phyloP scores from a whole-genome alignment of 2,329 filamentous ascomycete species.

The Diaporthe longicolla region DNA sequence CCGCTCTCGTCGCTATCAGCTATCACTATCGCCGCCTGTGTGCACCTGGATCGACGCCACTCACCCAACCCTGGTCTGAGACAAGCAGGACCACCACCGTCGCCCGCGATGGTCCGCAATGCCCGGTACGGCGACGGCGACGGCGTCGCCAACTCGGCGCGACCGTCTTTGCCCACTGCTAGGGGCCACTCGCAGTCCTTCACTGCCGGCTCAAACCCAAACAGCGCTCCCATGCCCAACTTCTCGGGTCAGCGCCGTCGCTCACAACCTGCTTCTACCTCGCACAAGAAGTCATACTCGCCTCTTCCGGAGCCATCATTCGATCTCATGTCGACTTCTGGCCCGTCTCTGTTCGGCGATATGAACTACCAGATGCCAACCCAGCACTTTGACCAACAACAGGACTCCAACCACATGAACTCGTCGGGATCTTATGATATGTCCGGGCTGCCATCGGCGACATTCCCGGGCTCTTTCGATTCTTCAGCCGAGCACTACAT shows the following conservation, averaged over 20 bases:
- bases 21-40: conserved; percentile 27
- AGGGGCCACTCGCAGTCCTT: conserved; percentile 42
- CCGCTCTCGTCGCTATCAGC: conserved; percentile 37
- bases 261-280: conserved; percentile 39
- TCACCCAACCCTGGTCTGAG: conserved; percentile 4
- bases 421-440: conserved; percentile 26
- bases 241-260: conserved; percentile 39
- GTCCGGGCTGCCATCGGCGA: conserved; percentile 22
- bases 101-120: conserved; percentile 39
- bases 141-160: conserved; percentile 42
- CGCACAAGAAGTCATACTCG: conserved; percentile 39
- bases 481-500: conserved; percentile 34
- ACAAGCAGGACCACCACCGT: not conserved
- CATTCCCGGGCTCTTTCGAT: conserved; percentile 39
- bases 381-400: conserved; percentile 40
- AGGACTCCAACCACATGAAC: conserved; percentile 32
- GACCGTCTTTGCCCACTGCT: conserved; percentile 31
- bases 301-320: conserved; percentile 41
- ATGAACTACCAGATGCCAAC: conserved; percentile 39
- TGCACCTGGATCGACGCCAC: conserved; percentile 27
- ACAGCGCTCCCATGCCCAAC: conserved; percentile 42
- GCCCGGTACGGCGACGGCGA: conserved; percentile 42
- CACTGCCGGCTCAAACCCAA: conserved; percentile 42
- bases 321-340: conserved; percentile 43
- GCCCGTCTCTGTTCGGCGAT: conserved; percentile 40